Base-by-base conservation (phyloP, 805 yeast species). In the Yamadazyma insecticola region DNA sequence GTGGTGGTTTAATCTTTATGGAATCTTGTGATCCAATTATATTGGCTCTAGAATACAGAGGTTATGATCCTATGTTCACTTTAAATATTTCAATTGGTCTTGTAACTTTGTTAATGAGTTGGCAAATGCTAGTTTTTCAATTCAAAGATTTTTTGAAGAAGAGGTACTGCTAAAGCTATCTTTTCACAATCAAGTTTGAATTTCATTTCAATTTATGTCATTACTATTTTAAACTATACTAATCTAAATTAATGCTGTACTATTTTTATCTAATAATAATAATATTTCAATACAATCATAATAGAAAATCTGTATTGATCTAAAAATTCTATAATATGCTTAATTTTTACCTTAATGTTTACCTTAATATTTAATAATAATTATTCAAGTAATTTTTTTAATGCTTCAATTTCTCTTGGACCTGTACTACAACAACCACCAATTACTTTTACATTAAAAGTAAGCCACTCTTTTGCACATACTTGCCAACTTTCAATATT, bases 1-100 rank as follows among this genome's bases (percentile, higher is more conserved):
- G 85, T 41, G 98, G 98, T 28, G 98, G 98, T 7, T 57, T 84
- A 40, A 79, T 92, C 16, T 92, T 92, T 55, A 87, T 89, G 89
- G 86, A 87, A 55, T 79, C 92, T 33, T 84, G 94, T 26, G 90
- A 85, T 50, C 94, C 92, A 45, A 76, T 85, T 5, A 77, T 92
- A 19, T 77, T 75, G 45, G 89, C 86, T 13, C 68, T 88, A 77
- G 85, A 18, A 84, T 53, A 33, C 75, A 67, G 18, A 0, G 83
- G 76, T 37, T 83, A 70, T 38, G 90, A 66, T 52, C 87, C 97
- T 30, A 89, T 92, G 97, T 90, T 92, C 59, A 84, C 92, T 1
- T 73, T 90, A 50, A 92, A 90, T 53, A 74, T 90, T 22, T 74
- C 83, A 37, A 82, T 92, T 36, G 97, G 97, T 8, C 36, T 77